phyloP scores from a whole-genome alignment of 495 filamentous ascomycete species.

The Oidiodendron maius region DNA sequence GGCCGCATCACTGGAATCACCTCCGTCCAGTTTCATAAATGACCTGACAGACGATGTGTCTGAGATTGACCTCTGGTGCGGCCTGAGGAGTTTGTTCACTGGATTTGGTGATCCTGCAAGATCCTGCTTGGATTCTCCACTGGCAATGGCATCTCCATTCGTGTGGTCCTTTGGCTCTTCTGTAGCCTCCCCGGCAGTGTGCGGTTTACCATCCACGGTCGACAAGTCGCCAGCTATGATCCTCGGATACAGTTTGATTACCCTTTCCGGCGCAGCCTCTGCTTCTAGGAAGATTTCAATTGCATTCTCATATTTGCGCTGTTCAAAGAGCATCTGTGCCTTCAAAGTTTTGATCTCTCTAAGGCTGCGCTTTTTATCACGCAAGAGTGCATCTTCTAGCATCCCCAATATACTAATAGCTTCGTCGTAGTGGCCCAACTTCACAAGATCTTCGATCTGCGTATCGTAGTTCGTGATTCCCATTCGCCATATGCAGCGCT shows the following conservation, averaged over 20 bases:
- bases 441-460: constrained; percentile 80
- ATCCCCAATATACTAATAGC: constrained; percentile 82
- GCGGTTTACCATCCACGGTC: constrained; percentile 34
- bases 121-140: constrained; percentile 20
- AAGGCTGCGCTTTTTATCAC: constrained; percentile 72
- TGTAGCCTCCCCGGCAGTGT: constrained; percentile 37
- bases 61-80: constrained; percentile 46
- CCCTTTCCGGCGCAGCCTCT: constrained; percentile 80
- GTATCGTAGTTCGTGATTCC: constrained; percentile 86
- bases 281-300: constrained; percentile 82
- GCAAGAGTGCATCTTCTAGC: constrained; percentile 86
- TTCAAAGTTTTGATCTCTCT: constrained; percentile 75
- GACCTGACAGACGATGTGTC: constrained; percentile 65
- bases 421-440: constrained; percentile 75
- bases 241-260: constrained; percentile 78
- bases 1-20: constrained; percentile 44
- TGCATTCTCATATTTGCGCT: constrained; percentile 79
- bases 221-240: constrained; percentile 80
- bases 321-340: constrained; percentile 74
- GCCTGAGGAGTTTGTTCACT: constrained; percentile 45
- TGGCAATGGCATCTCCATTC: constrained; percentile 13
- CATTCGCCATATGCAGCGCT: constrained; percentile 93
- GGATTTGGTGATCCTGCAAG: constrained; percentile 36
- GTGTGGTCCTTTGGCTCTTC: constrained; percentile 42
- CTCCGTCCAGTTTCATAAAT: constrained; percentile 38